Evolutionary conservation across 306 rosid species (phyloP).

Genomic region (Betula pendula): DNA sequence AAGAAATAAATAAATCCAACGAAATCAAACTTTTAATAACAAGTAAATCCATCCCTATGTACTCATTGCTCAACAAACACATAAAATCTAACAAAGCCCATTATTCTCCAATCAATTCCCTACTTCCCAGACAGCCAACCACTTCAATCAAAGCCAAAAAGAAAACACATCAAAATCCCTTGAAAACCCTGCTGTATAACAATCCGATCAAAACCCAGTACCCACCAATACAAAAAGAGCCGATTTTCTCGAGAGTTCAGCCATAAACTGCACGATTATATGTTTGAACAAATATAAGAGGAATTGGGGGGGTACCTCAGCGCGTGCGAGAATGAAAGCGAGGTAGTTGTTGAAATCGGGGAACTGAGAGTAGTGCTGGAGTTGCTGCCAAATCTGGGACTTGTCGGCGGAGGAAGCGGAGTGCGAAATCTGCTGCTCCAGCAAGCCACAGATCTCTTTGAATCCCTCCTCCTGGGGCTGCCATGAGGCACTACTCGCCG

Average conservation of each 20-base stretch:
- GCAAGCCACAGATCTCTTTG: constrained; percentile 85
- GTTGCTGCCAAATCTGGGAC: constrained; percentile 98
- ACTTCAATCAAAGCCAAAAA: constrained; percentile 1
- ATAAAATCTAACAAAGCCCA: background rate
- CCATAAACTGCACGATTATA: background rate
- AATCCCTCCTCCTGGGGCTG: constrained; percentile 92
- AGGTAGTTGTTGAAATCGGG: constrained; percentile 98
- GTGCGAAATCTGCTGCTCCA: constrained; percentile 96
- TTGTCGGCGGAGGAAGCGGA: constrained; percentile 77
- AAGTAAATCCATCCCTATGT: background rate
- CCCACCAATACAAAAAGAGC: background rate
- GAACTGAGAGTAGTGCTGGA: constrained; percentile 80
- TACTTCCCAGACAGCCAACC: background rate
- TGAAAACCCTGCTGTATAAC: background rate
- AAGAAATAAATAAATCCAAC: background rate
- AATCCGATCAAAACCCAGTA: constrained; percentile 4
- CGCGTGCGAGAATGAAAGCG: constrained; percentile 83
- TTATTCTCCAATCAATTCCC: background rate
- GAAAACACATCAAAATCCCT: background rate
- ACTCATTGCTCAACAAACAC: background rate
- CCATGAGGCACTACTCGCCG: constrained; percentile 76
- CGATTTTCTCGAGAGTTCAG: background rate
- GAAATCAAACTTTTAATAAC: background rate
- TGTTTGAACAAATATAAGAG: background rate
- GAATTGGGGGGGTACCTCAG: constrained; percentile 55